phyloP scores from a whole-genome alignment of 176 grass and related monocot species.

The Lolium multiflorum region DNA sequence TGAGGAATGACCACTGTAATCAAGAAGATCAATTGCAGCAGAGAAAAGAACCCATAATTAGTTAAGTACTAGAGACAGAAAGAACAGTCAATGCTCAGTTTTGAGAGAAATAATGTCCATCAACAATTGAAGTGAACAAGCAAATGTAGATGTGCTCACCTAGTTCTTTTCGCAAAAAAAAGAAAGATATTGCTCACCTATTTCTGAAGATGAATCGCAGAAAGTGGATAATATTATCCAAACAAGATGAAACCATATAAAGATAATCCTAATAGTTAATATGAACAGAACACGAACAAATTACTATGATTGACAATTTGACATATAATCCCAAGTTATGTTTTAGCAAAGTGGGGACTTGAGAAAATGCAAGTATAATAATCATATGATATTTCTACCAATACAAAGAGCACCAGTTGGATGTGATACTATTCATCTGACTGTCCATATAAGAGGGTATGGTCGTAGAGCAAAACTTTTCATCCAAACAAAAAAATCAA shows the following conservation, averaged over 20 bases:
- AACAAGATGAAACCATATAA: constrained; percentile 3
- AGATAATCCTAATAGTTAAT: constrained; percentile 23
- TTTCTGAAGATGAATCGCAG: neutral
- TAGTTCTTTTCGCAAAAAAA: too few species aligned
- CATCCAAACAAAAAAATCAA: constrained; percentile 16
- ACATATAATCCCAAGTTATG: constrained; percentile 16
- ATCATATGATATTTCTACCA: neutral
- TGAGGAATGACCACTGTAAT: constrained; percentile 83
- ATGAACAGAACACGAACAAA: constrained; percentile 16
- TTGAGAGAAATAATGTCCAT: neutral
- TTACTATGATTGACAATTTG: neutral
- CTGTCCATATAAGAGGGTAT: constrained; percentile 1
- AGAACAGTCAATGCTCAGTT: neutral
- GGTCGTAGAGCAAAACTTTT: neutral
- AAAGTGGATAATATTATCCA: constrained; percentile 14
- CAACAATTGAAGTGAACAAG: constrained; percentile 21
- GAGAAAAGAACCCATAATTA: neutral
- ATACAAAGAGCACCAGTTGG: neutral
- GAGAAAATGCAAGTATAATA: neutral
- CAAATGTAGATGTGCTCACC: neutral
- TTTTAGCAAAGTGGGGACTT: constrained; percentile 27
- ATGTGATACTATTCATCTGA: constrained; percentile 10
- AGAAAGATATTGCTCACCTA: too few species aligned
- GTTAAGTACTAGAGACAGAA: constrained; percentile 24
- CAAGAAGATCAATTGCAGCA: constrained; percentile 39